Conservation (phyloP, 108 stramenopile species). For the Schizochytrium sp. region DNA sequence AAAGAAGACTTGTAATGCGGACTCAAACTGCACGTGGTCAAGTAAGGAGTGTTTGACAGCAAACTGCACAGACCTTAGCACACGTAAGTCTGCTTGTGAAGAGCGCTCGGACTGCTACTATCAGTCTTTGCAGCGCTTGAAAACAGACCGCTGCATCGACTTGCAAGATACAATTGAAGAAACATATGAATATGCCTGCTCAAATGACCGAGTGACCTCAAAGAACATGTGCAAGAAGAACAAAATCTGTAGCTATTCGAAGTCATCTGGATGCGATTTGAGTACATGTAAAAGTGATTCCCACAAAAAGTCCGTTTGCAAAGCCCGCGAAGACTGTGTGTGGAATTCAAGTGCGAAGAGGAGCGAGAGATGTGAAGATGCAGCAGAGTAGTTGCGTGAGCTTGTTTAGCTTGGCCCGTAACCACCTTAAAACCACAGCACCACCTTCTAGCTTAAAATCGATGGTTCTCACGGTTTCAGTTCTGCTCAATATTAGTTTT, state of each 20-base stretch:
- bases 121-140: neutral
- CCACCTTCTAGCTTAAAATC: no score
- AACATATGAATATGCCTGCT: neutral
- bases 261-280: neutral
- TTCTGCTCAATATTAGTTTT: no score
- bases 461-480: no score
- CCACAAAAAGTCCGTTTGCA: neutral
- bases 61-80: slow-evolving; percentile 16
- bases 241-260: neutral
- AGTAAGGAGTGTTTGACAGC: neutral
- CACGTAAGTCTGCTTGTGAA: neutral
- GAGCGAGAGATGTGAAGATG: neutral
- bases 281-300: neutral
- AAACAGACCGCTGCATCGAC: neutral
- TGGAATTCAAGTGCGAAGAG: slow-evolving; percentile 14
- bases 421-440: no score
- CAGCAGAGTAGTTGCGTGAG: neutral
- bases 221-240: neutral
- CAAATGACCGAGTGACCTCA: neutral
- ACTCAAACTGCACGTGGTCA: slow-evolving; percentile 10
- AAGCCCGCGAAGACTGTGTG: neutral
- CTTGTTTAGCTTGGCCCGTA: no score
- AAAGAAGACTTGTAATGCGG: neutral
- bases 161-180: neutral
- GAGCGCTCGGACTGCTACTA: neutral